Percentiles rank a stretch among this genome's conserved stretches.
phyloP scores from a whole-genome alignment of 177 flowering plant species.

The Vitis hybrid region DNA sequence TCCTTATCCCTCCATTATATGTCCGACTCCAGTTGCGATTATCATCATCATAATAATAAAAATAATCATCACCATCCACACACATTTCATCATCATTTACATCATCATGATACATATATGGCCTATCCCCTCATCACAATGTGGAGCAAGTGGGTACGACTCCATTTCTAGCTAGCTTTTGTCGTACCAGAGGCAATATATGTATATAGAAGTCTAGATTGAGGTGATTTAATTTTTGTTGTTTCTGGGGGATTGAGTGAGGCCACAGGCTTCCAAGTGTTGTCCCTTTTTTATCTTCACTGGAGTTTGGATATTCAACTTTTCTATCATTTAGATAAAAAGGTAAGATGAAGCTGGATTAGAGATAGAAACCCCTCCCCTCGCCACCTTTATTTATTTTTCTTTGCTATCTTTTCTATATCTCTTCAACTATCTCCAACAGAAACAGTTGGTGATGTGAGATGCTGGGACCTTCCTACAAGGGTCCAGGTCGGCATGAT shows the following conservation, averaged over 20 bases:
- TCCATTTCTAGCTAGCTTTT: too few species aligned
- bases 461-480: constrained; percentile 20
- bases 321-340: constrained; percentile 6
- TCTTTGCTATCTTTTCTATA: not conserved
- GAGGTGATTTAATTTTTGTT: not conserved
- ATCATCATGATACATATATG: not conserved
- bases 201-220: too few species aligned
- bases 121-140: not conserved
- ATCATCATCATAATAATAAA: not conserved
- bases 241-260: too few species aligned
- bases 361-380: constrained; percentile 1
- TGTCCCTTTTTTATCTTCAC: not conserved
- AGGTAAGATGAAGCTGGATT: constrained; percentile 9
- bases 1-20: not conserved
- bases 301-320: not conserved
- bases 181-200: too few species aligned
- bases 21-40: not conserved
- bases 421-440: constrained; percentile 14
- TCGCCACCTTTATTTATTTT: not conserved
- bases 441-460: constrained; percentile 31
- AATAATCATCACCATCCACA: too few species aligned
- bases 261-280: not conserved
- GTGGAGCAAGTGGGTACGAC: too few species aligned
- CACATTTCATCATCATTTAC: not conserved
- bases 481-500: constrained; percentile 28